Evolutionary conservation across 768 basidiomycete genomes (phyloP).

Genomic region (Rossbeevera mucosa): DNA sequence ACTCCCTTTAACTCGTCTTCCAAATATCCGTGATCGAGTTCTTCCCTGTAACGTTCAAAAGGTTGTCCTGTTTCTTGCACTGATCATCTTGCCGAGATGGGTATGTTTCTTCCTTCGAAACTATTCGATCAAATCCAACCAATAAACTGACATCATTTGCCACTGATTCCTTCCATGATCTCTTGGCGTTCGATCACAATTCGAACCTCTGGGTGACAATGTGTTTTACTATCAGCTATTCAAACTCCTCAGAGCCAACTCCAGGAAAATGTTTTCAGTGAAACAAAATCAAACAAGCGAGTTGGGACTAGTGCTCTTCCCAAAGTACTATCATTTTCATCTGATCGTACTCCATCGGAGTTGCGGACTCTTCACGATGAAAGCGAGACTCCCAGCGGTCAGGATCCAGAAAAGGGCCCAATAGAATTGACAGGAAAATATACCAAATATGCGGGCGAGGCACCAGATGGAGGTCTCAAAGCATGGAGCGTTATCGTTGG

Average conservation of each 20-base stretch:
- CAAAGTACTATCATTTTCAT: not conserved
- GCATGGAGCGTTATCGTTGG: constrained; percentile 30
- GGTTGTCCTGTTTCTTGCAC: not conserved
- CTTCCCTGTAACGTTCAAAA: not conserved
- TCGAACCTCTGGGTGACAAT: not conserved
- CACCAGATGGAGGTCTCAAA: constrained; percentile 31
- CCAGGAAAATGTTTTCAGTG: not conserved
- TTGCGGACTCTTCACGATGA: constrained; percentile 13
- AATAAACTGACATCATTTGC: not conserved
- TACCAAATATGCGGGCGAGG: constrained; percentile 17
- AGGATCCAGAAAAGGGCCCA: constrained; percentile 7
- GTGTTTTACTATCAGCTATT: not conserved
- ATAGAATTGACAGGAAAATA: constrained; percentile 9
- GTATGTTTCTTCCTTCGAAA: not conserved
- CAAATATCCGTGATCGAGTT: not conserved
- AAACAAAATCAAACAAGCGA: not conserved
- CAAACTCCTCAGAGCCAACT: not conserved
- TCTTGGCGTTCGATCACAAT: not conserved
- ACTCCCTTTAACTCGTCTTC: not conserved
- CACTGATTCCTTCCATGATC: not conserved
- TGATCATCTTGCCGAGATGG: not conserved
- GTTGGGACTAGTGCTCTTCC: too few relatives aligned
- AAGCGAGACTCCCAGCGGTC: not conserved
- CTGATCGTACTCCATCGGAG: not conserved
- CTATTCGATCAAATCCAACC: not conserved